Conservation (phyloP, 768 basidiomycete genomes). For the Leccinum fibrillosum region DNA sequence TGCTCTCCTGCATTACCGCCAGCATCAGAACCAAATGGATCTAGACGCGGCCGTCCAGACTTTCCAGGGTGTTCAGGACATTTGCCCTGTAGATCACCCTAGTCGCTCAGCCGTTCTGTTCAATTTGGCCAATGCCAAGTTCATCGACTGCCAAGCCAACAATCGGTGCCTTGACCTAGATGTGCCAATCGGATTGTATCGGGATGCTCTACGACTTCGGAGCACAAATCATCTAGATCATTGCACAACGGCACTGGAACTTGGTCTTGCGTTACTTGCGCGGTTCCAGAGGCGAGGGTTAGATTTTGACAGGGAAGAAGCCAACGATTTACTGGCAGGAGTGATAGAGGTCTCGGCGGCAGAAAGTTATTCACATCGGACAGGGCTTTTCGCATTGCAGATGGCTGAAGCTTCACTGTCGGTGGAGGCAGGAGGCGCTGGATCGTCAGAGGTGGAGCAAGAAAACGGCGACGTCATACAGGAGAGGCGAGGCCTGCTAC, state of each 20-base stretch:
- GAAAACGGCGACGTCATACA: no score
- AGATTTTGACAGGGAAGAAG: background rate
- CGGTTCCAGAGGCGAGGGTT: background rate
- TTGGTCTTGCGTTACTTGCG: background rate
- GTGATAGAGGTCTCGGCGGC: no score
- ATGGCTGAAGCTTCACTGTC: no score
- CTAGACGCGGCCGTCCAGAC: background rate
- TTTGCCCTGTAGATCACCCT: background rate
- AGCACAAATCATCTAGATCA: background rate
- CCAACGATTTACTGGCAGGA: no score
- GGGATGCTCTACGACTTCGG: background rate
- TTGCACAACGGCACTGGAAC: background rate
- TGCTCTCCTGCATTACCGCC: background rate
- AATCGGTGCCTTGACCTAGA: background rate
- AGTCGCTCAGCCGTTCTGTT: background rate
- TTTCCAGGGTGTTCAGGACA: background rate
- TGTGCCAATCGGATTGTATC: background rate
- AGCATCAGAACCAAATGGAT: background rate
- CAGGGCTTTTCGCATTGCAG: no score
- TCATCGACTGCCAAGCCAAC: background rate
- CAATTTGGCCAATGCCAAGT: background rate
- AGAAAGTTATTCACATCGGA: no score
- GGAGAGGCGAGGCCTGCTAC: no score
- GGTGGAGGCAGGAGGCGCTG: no score
- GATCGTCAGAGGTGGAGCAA: no score